phyloP scores from a whole-genome alignment of 345 rosid genomes.

The Anastatica hierochuntica region DNA sequence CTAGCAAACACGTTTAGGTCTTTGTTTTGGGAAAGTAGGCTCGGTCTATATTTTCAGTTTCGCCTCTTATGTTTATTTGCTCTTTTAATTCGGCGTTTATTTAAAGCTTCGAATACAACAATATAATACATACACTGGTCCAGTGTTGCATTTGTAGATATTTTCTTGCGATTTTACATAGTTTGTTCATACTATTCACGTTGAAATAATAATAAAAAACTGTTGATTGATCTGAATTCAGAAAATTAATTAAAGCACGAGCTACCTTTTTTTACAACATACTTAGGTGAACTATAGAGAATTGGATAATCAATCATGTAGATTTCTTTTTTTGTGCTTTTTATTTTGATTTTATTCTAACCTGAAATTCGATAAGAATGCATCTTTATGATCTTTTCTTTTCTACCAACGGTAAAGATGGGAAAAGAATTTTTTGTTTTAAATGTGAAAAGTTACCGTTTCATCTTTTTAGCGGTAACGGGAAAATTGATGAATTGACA shows the following conservation, averaged over 20 bases:
- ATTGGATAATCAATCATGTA: no score
- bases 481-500: slow-evolving; percentile 13
- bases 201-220: no score
- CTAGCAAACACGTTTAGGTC: slow-evolving; percentile 1
- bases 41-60: background rate
- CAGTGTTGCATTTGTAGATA: no score
- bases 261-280: no score
- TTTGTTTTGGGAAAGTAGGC: slow-evolving; percentile 4
- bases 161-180: no score
- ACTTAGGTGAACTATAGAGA: no score
- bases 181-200: no score
- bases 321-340: no score
- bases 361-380: background rate
- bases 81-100: background rate
- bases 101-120: background rate
- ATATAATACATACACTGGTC: no score
- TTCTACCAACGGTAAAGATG: slow-evolving; percentile 23
- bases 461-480: background rate
- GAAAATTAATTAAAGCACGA: no score
- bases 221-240: no score
- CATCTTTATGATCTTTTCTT: slow-evolving; percentile 9
- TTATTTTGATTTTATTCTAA: background rate
- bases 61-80: slow-evolving; percentile 3
- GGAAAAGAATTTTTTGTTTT: background rate
- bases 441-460: slow-evolving; percentile 3